These are phyloP conservation scores for Primulina tabacum DNA, from an alignment of 257 asterid species.

Conservation along the genomic window DNA sequence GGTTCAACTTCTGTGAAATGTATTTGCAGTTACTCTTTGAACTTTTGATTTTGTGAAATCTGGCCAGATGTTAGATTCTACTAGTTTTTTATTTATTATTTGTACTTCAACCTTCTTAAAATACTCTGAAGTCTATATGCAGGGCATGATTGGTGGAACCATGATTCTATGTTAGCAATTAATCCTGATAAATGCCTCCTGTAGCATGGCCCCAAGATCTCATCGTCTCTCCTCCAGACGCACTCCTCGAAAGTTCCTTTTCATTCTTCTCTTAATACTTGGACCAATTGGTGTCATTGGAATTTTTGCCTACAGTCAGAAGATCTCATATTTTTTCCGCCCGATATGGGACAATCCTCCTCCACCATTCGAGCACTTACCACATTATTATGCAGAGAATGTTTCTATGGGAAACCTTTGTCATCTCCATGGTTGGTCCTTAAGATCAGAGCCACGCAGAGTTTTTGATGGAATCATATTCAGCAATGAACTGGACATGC, in stretches of 20 bases:
- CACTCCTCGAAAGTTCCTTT: constrained; percentile 31
- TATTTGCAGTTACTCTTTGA: not conserved
- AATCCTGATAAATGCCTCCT: constrained; percentile 23
- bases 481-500: constrained; percentile 85
- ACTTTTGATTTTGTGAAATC: not conserved
- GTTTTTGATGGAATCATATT: constrained; percentile 79
- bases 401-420: constrained; percentile 78
- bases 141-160: constrained; percentile 38
- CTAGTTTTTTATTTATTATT: not conserved
- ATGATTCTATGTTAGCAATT: constrained; percentile 24
- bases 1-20: not conserved
- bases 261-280: constrained; percentile 43
- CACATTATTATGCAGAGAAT: constrained; percentile 89
- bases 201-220: constrained; percentile 57
- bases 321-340: constrained; percentile 77
- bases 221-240: constrained; percentile 43
- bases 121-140: constrained; percentile 22
- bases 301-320: constrained; percentile 40
- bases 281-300: constrained; percentile 40
- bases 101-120: not conserved
- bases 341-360: constrained; percentile 97
- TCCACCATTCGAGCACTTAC: constrained; percentile 51
- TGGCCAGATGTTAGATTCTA: not conserved
- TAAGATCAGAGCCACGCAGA: constrained; percentile 70
- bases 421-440: constrained; percentile 80